Conservation (phyloP, 2,329 filamentous ascomycete species). For the Teratosphaeria epicoccoides region DNA sequence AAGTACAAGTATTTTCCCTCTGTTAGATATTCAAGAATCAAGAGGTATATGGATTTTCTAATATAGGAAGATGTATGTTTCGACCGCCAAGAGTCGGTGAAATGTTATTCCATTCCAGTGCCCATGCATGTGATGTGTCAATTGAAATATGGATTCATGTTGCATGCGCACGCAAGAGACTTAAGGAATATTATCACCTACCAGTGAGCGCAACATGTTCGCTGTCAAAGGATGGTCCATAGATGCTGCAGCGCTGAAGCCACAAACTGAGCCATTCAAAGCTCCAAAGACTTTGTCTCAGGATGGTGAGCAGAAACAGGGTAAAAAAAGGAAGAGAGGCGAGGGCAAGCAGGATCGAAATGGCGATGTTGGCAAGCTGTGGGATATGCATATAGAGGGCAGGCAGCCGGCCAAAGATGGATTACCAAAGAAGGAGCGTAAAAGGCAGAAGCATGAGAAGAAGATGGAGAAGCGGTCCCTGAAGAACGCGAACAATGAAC, state of each 20-base stretch:
- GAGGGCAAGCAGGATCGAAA: conserved; percentile 19
- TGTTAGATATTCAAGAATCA: no score
- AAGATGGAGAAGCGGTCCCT: conserved; percentile 16
- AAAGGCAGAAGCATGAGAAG: conserved; percentile 16
- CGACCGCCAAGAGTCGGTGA: not conserved
- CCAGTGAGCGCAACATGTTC: conserved; percentile 73
- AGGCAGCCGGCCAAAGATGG: conserved; percentile 33
- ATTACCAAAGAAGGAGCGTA: conserved; percentile 25
- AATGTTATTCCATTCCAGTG: not conserved
- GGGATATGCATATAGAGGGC: conserved; percentile 68
- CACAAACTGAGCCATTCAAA: conserved; percentile 46
- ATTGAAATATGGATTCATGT: no score
- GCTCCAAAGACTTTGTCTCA: conserved; percentile 25
- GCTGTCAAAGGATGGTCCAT: conserved; percentile 89
- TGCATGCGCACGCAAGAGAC: no score
- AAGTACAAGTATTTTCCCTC: no score
- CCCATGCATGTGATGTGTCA: not conserved
- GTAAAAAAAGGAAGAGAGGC: conserved; percentile 19
- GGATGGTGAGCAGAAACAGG: conserved; percentile 45
- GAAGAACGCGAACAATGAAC: not conserved
- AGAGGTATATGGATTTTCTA: no score
- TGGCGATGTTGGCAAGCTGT: conserved; percentile 66
- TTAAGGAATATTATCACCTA: no score
- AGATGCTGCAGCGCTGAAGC: conserved; percentile 58
- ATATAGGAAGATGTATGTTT: no score